A percentile compares a stretch with the other conserved stretches of the same genome.
phyloP scores from a whole-genome alignment of 2,329 filamentous ascomycete genomes.

The Fusarium oligoseptatum region DNA sequence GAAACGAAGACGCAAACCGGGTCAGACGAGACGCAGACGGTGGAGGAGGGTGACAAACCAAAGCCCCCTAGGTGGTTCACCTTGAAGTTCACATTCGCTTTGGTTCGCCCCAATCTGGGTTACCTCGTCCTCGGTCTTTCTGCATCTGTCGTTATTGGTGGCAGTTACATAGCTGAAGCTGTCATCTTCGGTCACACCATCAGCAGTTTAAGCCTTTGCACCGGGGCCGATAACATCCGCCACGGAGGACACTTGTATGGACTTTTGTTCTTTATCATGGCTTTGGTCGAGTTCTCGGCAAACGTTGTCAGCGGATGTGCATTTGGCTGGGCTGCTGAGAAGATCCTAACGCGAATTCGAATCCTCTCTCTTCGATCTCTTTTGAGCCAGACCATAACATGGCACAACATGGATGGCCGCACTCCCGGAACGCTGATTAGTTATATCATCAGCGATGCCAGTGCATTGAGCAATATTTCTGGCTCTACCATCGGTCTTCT shows the following conservation, averaged over 20 bases:
- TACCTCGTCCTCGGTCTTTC: neutral
- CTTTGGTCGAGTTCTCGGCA: slow-evolving; percentile 58
- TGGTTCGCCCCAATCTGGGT: slow-evolving; percentile 51
- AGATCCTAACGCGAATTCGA: slow-evolving; percentile 58
- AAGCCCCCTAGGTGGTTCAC: neutral
- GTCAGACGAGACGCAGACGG: neutral
- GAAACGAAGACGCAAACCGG: neutral
- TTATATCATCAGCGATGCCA: slow-evolving; percentile 76
- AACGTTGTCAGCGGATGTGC: slow-evolving; percentile 64
- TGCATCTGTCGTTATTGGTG: slow-evolving; percentile 63
- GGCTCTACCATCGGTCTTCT: slow-evolving; percentile 77
- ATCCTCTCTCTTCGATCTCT: slow-evolving; percentile 68
- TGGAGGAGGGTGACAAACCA: neutral
- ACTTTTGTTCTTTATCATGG: slow-evolving; percentile 65
- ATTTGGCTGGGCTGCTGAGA: slow-evolving; percentile 66
- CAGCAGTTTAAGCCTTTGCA: slow-evolving; percentile 50
- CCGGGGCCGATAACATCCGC: slow-evolving; percentile 49
- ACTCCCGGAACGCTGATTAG: slow-evolving; percentile 68
- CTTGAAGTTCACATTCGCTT: slow-evolving; percentile 26
- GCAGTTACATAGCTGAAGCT: slow-evolving; percentile 63
- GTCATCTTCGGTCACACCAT: slow-evolving; percentile 60
- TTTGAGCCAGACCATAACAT: slow-evolving; percentile 74
- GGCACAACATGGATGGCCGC: slow-evolving; percentile 72
- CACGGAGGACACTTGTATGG: slow-evolving; percentile 60
- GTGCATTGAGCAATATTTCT: slow-evolving; percentile 70